Conservation (phyloP, 306 rosid species). For the Luffa aegyptiaca region DNA sequence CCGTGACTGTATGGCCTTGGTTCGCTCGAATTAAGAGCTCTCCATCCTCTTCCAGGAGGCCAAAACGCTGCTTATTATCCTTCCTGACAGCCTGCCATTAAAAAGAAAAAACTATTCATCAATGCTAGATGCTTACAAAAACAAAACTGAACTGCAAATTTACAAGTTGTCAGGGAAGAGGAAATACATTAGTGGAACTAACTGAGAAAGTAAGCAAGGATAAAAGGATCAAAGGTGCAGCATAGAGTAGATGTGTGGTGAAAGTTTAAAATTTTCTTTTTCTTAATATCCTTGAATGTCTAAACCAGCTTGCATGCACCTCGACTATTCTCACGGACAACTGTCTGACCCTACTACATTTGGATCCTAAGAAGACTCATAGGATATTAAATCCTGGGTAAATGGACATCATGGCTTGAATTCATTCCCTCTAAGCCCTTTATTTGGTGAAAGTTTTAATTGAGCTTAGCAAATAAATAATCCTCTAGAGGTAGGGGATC, state of each 20-base stretch:
- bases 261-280: background rate
- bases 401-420: no score
- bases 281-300: no score
- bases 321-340: no score
- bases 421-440: no score
- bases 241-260: background rate
- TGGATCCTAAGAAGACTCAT: no score
- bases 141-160: background rate
- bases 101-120: constrained; percentile 6
- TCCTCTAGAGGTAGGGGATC: background rate
- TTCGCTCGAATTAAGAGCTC: constrained; percentile 78
- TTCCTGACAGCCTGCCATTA: constrained; percentile 58
- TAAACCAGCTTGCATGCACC: no score
- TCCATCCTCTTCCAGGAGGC: constrained; percentile 74
- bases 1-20: constrained; percentile 81
- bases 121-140: background rate
- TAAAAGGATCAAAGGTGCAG: background rate
- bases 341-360: no score
- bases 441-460: background rate
- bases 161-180: background rate
- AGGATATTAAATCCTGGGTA: no score
- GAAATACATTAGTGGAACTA: background rate
- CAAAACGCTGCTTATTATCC: constrained; percentile 84
- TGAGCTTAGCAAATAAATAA: background rate
- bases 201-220: background rate